Conservation (phyloP, 2,329 filamentous ascomycete genomes). For the Monosporascus sp. region DNA sequence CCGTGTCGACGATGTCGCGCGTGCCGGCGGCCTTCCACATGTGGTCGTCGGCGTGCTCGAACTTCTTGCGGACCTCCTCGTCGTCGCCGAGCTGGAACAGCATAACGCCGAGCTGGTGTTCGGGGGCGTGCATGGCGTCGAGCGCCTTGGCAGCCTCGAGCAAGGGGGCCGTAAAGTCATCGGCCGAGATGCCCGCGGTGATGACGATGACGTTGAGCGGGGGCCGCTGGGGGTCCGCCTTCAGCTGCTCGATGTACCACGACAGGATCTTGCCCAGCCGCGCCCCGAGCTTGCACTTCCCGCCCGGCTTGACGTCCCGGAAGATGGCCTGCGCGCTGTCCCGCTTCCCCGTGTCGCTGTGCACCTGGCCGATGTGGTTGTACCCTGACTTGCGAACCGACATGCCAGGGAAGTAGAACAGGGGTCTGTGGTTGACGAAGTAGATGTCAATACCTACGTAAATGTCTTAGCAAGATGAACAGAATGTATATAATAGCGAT, state of each 20-base stretch:
- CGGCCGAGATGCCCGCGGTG: constrained; percentile 19
- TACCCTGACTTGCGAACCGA: constrained; percentile 20
- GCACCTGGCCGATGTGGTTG: constrained; percentile 19
- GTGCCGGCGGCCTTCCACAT: constrained; percentile 14
- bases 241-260: constrained; percentile 24
- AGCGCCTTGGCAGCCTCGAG: constrained; percentile 12
- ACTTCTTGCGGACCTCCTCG: constrained; percentile 15
- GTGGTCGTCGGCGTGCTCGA: constrained; percentile 19
- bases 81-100: constrained; percentile 21
- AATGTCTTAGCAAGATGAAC: too few species aligned
- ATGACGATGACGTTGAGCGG: constrained; percentile 25
- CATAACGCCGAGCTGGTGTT: constrained; percentile 37
- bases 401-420: constrained; percentile 18
- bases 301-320: constrained; percentile 18
- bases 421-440: constrained; percentile 17
- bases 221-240: constrained; percentile 19
- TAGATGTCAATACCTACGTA: constrained; percentile 14
- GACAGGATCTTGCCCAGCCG: constrained; percentile 18
- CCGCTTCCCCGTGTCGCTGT: constrained; percentile 15
- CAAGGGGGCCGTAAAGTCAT: constrained; percentile 14
- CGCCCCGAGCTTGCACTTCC: constrained; percentile 23
- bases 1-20: constrained; percentile 21
- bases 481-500: too few species aligned
- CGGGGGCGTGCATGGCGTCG: constrained; percentile 12
- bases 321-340: constrained; percentile 21